Evolutionary conservation across 805 yeast genomes (phyloP).

Genomic region (Jamesozyma hellenica): DNA sequence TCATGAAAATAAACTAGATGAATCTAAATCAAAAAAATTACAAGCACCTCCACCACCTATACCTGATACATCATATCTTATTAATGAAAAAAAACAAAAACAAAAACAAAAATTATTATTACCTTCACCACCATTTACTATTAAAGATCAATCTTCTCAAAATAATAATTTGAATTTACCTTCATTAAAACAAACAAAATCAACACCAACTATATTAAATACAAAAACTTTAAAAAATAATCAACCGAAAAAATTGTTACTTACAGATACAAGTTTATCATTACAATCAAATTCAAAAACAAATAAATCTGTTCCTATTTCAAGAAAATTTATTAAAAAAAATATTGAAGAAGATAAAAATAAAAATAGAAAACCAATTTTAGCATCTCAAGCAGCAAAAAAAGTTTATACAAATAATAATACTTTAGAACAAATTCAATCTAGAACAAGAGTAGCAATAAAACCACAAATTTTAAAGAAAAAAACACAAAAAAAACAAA

Average conservation of each 20-base stretch:
- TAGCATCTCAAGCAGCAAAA: constrained; percentile 7
- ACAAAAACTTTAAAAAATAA: constrained; percentile 1
- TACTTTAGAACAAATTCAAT: not conserved
- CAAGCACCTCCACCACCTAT: not conserved
- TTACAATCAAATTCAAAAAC: not conserved
- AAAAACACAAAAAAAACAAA: no score
- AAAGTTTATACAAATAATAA: constrained; percentile 1
- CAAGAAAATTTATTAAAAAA: not conserved
- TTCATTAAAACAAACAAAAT: constrained; percentile 10
- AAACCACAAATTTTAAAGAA: no score
- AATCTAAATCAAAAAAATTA: not conserved
- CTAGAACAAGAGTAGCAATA: not conserved
- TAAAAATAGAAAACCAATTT: not conserved
- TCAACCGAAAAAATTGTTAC: not conserved
- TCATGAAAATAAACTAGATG: not conserved
- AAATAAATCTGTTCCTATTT: no score
- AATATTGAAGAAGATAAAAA: not conserved
- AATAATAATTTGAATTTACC: not conserved
- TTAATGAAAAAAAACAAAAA: constrained; percentile 10
- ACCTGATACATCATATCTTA: not conserved
- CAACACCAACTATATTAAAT: constrained; percentile 11
- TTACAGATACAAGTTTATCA: not conserved
- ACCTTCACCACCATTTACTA: no score
- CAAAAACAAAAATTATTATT: constrained; percentile 11
- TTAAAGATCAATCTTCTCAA: no score